phyloP scores from a whole-genome alignment of 1,284 basidiomycete species.

The Papiliotrema nemorosa region DNA sequence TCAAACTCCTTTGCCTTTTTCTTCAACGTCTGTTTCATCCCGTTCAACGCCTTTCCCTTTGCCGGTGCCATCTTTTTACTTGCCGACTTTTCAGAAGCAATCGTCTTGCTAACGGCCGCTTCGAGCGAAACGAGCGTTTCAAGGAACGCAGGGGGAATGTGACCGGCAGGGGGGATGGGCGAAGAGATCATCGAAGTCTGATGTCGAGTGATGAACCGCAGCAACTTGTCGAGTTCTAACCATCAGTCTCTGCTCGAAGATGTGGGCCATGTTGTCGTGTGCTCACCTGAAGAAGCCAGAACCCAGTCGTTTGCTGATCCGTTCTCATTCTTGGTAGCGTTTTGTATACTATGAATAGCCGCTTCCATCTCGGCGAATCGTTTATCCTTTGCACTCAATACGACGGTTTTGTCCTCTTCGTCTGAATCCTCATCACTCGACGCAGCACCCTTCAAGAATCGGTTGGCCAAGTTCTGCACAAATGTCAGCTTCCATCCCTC shows the following conservation, averaged over 20 bases:
- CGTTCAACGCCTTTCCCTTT: conserved; percentile 90
- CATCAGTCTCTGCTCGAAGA: conserved; percentile 1
- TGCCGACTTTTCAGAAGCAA: conserved; percentile 77
- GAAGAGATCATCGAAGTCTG: conserved; percentile 55
- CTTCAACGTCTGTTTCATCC: conserved; percentile 95
- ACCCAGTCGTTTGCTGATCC: conserved; percentile 78
- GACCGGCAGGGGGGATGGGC: conserved; percentile 65
- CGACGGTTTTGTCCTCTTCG: conserved; percentile 47
- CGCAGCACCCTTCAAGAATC: conserved; percentile 45
- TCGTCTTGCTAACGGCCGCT: conserved; percentile 65
- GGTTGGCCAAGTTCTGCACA: conserved; percentile 30
- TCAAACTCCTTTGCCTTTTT: conserved; percentile 90
- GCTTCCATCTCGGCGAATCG: conserved; percentile 53
- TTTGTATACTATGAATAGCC: conserved; percentile 85
- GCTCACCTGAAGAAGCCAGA: conserved; percentile 75
- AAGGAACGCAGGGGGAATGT: conserved; percentile 83
- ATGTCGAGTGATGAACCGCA: conserved; percentile 84
- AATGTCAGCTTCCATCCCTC: background rate
- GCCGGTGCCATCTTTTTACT: conserved; percentile 97
- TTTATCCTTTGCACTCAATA: conserved; percentile 51
- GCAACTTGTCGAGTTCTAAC: conserved; percentile 91
- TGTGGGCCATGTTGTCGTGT: conserved; percentile 17
- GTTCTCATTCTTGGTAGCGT: conserved; percentile 75
- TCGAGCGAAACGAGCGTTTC: conserved; percentile 75
- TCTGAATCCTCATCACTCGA: conserved; percentile 45